Percentiles rank a stretch among this genome's conserved stretches.
Conservation (phyloP, 169 alveolate genomes). For the Plasmodium cynomolgi region DNA sequence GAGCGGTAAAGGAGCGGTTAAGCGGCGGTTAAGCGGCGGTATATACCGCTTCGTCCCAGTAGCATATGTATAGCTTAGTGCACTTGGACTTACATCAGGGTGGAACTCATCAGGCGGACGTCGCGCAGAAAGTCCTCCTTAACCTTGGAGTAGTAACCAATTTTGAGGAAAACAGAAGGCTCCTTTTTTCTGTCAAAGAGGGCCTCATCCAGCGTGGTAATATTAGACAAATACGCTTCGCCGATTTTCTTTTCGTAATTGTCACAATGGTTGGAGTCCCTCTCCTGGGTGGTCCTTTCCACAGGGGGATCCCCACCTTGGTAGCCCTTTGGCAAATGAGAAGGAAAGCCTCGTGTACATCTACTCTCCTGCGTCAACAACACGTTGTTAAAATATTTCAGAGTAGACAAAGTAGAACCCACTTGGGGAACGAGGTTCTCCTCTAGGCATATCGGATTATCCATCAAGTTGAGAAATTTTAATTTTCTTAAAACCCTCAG, state of each 20-base stretch:
- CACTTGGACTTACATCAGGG: conserved; percentile 16
- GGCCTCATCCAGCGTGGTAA: conserved; percentile 10
- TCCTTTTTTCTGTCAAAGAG: conserved; percentile 37
- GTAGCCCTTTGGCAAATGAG: background rate
- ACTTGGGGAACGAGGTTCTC: background rate
- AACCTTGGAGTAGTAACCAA: conserved; percentile 4
- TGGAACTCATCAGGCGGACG: background rate
- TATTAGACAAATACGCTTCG: conserved; percentile 34
- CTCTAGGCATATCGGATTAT: conserved; percentile 47
- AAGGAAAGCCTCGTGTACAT: background rate
- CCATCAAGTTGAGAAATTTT: conserved; percentile 42
- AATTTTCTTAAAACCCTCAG: conserved; percentile 26
- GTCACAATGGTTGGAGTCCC: background rate
- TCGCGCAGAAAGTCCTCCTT: conserved; percentile 9
- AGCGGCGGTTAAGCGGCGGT: no score
- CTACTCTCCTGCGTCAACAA: background rate
- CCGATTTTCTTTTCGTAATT: conserved; percentile 16
- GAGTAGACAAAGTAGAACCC: background rate
- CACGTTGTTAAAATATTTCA: conserved; percentile 43
- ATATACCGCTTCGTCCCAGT: background rate
- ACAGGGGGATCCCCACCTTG: background rate
- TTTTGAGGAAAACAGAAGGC: conserved; percentile 30
- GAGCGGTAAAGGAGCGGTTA: background rate
- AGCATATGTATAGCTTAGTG: background rate
- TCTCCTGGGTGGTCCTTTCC: background rate